Conservation (phyloP, 2,329 filamentous ascomycete species). For the Emergomyces pasteurianus region DNA sequence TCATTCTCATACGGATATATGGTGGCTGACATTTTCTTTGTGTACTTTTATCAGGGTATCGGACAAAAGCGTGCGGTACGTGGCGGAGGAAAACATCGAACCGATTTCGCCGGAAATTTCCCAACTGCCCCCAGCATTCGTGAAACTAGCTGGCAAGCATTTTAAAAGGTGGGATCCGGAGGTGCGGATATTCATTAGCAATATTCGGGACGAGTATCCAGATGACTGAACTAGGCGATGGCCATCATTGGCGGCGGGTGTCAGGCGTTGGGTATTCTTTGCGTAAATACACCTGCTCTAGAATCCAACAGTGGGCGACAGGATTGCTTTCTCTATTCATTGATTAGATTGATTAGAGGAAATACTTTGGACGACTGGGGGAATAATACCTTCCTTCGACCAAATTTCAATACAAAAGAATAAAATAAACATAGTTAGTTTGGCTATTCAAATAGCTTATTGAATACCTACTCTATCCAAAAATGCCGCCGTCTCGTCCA, state of each 20-base stretch:
- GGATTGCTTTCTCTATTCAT: not conserved
- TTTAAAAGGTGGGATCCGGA: conserved; percentile 74
- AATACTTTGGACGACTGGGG: not conserved
- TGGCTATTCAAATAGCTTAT: not conserved
- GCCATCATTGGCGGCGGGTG: not conserved
- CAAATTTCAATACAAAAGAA: not conserved
- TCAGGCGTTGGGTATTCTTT: not conserved
- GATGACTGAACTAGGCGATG: conserved; percentile 50
- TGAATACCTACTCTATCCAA: conserved; percentile 17
- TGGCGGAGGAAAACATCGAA: conserved; percentile 71
- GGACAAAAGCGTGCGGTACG: conserved; percentile 59
- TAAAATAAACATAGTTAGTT: not conserved
- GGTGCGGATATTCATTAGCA: conserved; percentile 65
- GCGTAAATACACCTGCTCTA: not conserved
- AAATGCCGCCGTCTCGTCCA: conserved; percentile 26
- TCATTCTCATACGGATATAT: no score
- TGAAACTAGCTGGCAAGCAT: conserved; percentile 64
- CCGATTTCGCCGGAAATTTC: conserved; percentile 44
- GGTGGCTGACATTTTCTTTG: no score
- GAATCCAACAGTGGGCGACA: not conserved
- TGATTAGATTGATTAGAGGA: not conserved
- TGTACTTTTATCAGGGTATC: conserved; percentile 40
- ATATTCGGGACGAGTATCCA: conserved; percentile 70
- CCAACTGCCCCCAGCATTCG: conserved; percentile 39
- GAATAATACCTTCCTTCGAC: not conserved